Evolutionary conservation across 768 basidiomycete genomes (phyloP).

Genomic region (Hericium coralloides): DNA sequence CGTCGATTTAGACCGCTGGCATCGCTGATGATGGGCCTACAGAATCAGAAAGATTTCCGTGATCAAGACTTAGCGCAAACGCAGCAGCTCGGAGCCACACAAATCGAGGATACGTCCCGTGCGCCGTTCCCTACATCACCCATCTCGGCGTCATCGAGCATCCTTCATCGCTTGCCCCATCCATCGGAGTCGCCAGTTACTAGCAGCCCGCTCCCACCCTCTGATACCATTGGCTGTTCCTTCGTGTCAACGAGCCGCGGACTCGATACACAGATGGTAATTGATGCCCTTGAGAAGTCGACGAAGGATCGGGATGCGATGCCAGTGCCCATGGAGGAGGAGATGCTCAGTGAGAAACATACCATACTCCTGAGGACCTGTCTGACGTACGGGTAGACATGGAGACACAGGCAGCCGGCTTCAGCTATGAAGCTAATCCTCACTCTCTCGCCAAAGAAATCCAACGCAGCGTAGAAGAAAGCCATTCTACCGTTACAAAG

Average conservation of each 20-base stretch:
- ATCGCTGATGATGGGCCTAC: background rate
- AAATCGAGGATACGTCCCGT: background rate
- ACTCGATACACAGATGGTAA: slow-evolving; percentile 33
- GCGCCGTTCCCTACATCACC: background rate
- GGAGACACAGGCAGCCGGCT: slow-evolving; percentile 20
- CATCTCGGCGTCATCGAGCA: background rate
- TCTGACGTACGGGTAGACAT: slow-evolving; percentile 17
- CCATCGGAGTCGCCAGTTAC: background rate
- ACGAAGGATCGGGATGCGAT: background rate
- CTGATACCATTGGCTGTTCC: slow-evolving; percentile 7
- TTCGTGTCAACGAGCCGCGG: slow-evolving; percentile 11
- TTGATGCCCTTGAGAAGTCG: slow-evolving; percentile 19
- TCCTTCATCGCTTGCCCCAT: background rate
- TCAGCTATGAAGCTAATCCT: slow-evolving; percentile 9
- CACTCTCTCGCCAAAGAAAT: slow-evolving; percentile 18
- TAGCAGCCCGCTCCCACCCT: slow-evolving; percentile 11
- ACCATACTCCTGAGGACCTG: no score
- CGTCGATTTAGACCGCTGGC: background rate
- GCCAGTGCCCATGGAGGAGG: slow-evolving; percentile 24
- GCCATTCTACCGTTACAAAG: background rate
- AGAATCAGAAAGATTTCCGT: slow-evolving; percentile 1
- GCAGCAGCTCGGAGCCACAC: slow-evolving; percentile 1
- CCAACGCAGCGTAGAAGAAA: no score
- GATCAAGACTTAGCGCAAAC: slow-evolving; percentile 17
- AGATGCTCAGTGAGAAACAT: slow-evolving; percentile 37